Conservation (phyloP, 1,284 basidiomycete species). For the Wolfiporia cocos region DNA sequence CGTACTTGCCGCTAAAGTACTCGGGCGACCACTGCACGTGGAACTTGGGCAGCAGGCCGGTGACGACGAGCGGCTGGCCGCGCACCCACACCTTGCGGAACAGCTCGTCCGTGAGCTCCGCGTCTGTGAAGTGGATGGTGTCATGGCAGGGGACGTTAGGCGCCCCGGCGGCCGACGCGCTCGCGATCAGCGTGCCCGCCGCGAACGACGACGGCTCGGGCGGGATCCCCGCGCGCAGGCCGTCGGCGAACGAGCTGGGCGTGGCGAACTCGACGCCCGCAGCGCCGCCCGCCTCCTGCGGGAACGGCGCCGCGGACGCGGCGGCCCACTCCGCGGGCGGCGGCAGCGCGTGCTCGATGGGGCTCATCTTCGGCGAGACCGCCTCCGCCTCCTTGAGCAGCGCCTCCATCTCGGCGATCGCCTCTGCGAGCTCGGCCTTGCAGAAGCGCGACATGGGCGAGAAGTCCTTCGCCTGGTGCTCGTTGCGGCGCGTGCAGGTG, state of each 20-base stretch:
- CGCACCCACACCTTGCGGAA: conserved; percentile 70
- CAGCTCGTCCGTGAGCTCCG: conserved; percentile 48
- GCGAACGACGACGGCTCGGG: conserved; percentile 20
- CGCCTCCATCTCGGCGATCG: conserved; percentile 62
- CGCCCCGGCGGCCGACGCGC: conserved; percentile 11
- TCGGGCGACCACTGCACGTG: conserved; percentile 75
- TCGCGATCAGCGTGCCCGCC: conserved; percentile 10
- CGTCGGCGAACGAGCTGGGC: conserved; percentile 2
- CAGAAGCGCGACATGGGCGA: conserved; percentile 78
- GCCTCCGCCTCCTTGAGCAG: conserved; percentile 30
- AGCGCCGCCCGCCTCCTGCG: background rate
- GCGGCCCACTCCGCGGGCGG: background rate
- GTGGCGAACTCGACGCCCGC: conserved; percentile 1
- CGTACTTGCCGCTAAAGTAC: conserved; percentile 71
- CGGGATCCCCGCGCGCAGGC: conserved; percentile 9
- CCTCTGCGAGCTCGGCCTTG: conserved; percentile 54
- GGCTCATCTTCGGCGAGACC: conserved; percentile 6
- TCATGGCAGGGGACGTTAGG: conserved; percentile 34
- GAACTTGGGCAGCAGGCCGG: conserved; percentile 55
- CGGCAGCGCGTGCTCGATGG: conserved; percentile 9
- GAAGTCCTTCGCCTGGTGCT: conserved; percentile 64
- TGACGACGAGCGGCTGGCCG: conserved; percentile 76
- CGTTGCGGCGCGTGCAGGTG: conserved; percentile 59
- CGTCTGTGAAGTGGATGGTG: conserved; percentile 40
- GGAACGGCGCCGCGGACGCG: background rate